Evolutionary conservation across 2,329 filamentous ascomycete genomes (phyloP), one percentile per base, ranked within the genome.

Genomic region (Epichloe baconii): DNA sequence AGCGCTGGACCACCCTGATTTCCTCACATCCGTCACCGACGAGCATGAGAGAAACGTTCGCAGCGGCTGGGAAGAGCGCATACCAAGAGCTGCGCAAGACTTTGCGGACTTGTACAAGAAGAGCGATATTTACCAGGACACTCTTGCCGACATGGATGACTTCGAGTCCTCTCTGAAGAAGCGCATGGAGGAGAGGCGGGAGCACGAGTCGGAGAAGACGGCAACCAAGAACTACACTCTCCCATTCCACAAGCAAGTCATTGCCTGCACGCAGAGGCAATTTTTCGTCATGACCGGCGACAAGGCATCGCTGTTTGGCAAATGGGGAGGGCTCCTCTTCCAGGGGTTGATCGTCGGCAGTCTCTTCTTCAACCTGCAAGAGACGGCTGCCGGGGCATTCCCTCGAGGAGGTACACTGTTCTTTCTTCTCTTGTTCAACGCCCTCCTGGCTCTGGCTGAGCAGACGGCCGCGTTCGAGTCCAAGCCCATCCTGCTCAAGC

Each of bases 201-300:
- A 81, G 41, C 79, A 78, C 49, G 86, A 88, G 66, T 85, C 83
- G 46, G 80, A 79, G 59, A 81, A 78, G 2, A 80, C 83, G 1
- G 72, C 75, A 6, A 80, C 86, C 59, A 83, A 83, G 4, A 79
- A 80, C 17, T 93, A 89, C 64, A 91, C 86, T 0, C 80, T 93
- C 36, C 83, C 83, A 3, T 86, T 91, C 61, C 68, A 77, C 43
- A 77, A 82, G 21, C 88, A 94, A 64, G 83, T 93, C 4, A 60
- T 78, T 17, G 81, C 82, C 5, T 73, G 84, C 67, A 86, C 85
- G 0, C 75, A 82, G 53, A 79, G 88, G 17, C 86, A 94, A 63
- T 84, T 89, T 59, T 88, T 86, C 80, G 76, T 94, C 34, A 78
- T 89, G 31, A 77, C 79, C 62, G 87, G 88, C 41, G 86, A 94